Evolutionary conservation across 202 grass and related monocot genomes (phyloP).

Genomic region (Zoysia matrella): DNA sequence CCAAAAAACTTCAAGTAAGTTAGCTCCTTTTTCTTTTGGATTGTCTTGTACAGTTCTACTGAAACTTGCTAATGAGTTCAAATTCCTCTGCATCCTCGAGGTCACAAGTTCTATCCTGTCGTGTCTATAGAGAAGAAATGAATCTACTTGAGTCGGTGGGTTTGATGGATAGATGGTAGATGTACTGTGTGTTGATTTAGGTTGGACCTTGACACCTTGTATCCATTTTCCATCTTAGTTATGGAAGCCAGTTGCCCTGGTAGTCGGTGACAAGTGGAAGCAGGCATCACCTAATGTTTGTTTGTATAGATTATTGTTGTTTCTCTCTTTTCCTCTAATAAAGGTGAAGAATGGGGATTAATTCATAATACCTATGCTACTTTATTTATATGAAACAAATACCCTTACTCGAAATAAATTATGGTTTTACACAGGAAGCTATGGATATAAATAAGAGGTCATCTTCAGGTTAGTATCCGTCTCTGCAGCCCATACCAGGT

Average conservation of each 20-base stretch:
- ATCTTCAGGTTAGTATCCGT: conserved; percentile 60
- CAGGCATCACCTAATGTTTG: not conserved
- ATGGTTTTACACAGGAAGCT: conserved; percentile 70
- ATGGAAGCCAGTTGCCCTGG: not conserved
- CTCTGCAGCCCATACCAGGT: not conserved
- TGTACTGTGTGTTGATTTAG: not conserved
- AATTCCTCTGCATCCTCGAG: not conserved
- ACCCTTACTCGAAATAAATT: conserved; percentile 21
- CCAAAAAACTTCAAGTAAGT: conserved; percentile 83
- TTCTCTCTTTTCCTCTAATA: not conserved
- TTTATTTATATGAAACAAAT: not conserved
- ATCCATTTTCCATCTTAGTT: not conserved
- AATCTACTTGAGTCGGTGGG: not conserved
- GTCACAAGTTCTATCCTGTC: not conserved
- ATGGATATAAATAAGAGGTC: conserved; percentile 96
- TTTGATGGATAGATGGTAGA: not conserved
- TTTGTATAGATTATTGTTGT: not conserved
- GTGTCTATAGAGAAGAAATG: not conserved
- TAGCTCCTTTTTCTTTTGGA: conserved; percentile 17
- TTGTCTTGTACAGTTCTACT: conserved; percentile 14
- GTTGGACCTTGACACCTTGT: not conserved
- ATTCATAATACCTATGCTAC: not conserved
- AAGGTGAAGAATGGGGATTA: not conserved
- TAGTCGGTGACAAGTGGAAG: not conserved
- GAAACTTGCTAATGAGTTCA: not conserved